phyloP scores from a whole-genome alignment of 345 rosid species.

The Gossypium thurberi region DNA sequence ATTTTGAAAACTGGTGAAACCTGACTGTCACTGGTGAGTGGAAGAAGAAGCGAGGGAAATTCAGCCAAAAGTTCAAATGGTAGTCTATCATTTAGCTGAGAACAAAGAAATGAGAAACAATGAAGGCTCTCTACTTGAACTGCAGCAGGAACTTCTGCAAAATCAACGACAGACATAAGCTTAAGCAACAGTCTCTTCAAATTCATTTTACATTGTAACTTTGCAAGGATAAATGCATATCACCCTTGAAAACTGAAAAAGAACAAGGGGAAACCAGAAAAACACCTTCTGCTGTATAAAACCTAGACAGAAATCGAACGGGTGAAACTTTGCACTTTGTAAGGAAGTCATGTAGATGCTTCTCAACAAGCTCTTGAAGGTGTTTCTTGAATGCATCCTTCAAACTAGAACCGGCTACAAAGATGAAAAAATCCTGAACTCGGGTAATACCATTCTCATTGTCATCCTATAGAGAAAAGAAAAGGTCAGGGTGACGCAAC shows the following conservation, averaged over 20 bases:
- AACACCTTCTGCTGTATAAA: slow-evolving; percentile 69
- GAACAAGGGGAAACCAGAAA: neutral
- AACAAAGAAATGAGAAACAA: slow-evolving; percentile 62
- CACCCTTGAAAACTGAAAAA: neutral
- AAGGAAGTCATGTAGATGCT: slow-evolving; percentile 52
- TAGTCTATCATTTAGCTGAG: slow-evolving; percentile 43
- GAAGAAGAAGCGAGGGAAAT: slow-evolving; percentile 70
- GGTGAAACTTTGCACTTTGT: slow-evolving; percentile 63
- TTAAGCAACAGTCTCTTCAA: neutral
- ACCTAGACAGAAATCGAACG: slow-evolving; percentile 45
- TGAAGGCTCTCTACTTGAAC: slow-evolving; percentile 75
- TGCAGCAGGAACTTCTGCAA: slow-evolving; percentile 50
- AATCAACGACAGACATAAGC: slow-evolving; percentile 17
- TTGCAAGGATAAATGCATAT: neutral
- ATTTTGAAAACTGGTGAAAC: slow-evolving; percentile 25
- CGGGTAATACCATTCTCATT: slow-evolving; percentile 33
- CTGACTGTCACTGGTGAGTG: slow-evolving; percentile 65
- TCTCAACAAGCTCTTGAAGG: slow-evolving; percentile 27
- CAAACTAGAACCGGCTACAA: slow-evolving; percentile 49
- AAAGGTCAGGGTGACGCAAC: neutral
- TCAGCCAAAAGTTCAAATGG: slow-evolving; percentile 52
- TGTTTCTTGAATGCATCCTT: slow-evolving; percentile 60
- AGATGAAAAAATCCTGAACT: slow-evolving; percentile 50
- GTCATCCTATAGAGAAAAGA: slow-evolving; percentile 38
- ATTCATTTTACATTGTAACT: neutral